phyloP scores from a whole-genome alignment of 768 basidiomycete genomes.

The Hericium coralloides region DNA sequence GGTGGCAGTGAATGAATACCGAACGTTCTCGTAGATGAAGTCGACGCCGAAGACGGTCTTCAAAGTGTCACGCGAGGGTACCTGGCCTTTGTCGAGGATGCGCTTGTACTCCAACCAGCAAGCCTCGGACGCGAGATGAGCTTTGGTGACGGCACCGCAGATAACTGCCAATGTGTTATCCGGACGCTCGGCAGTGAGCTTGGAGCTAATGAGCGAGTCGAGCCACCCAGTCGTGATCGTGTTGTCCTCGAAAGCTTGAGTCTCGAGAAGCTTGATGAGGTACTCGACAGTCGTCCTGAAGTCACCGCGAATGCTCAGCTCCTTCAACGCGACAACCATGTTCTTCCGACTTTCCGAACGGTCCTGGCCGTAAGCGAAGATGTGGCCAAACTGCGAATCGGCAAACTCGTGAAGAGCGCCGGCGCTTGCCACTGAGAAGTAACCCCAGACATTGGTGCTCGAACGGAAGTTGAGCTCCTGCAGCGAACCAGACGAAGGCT shows the following conservation, averaged over 20 bases:
- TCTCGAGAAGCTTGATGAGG: conserved; percentile 93
- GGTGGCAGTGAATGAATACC: conserved; percentile 93
- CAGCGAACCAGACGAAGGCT: conserved; percentile 92
- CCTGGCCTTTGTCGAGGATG: conserved; percentile 95
- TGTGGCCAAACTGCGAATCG: conserved; percentile 98
- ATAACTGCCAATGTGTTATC: conserved; percentile 89
- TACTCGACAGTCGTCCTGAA: conserved; percentile 99
- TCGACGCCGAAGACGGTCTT: conserved; percentile 96
- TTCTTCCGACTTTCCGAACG: conserved; percentile 94
- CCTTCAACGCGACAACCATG: conserved; percentile 98
- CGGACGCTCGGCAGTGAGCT: conserved; percentile 94
- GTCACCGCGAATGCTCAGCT: conserved; percentile 96
- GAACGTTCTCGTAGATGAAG: conserved; percentile 93
- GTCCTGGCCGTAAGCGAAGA: conserved; percentile 97
- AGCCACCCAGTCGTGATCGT: conserved; percentile 98
- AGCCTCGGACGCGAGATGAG: conserved; percentile 80
- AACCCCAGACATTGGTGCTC: conserved; percentile 99
- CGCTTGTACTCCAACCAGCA: conserved; percentile 93
- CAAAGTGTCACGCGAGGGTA: conserved; percentile 86
- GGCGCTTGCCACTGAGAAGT: conserved; percentile 93
- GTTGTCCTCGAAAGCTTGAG: conserved; percentile 94
- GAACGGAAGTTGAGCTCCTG: conserved; percentile 99
- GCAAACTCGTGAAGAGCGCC: conserved; percentile 99
- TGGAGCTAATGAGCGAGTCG: conserved; percentile 93
- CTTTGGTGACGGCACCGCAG: conserved; percentile 94